These are phyloP conservation scores for Globisporangium rhizosaccharum DNA, from an alignment of 352 stramenopile species.

Conservation along the genomic window DNA sequence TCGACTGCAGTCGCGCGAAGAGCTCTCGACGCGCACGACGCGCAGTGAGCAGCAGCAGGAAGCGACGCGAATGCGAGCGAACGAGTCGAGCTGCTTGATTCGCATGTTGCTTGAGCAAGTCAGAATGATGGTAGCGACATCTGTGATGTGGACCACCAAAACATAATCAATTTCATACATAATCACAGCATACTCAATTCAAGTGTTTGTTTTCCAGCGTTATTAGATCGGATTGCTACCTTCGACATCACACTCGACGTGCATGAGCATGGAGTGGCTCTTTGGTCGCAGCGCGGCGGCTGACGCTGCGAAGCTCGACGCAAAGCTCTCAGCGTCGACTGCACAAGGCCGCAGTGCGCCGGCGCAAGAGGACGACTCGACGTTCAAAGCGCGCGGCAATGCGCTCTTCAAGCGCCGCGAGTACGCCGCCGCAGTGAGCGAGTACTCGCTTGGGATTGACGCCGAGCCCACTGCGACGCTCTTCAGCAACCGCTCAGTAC, in stretches of 20 bases:
- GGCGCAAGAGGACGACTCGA: conserved; percentile 53
- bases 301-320: conserved; percentile 23
- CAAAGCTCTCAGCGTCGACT: conserved; percentile 49
- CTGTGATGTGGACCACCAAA: not conserved
- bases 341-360: conserved; percentile 60
- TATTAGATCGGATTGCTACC: too few relatives aligned
- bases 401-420: conserved; percentile 55
- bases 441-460: conserved; percentile 64
- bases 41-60: too few relatives aligned
- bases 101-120: too few relatives aligned
- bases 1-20: not conserved
- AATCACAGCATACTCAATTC: not conserved
- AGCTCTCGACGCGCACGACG: not conserved
- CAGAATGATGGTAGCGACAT: not conserved
- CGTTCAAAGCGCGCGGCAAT: conserved; percentile 64
- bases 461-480: conserved; percentile 53
- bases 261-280: conserved; percentile 56
- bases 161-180: not conserved
- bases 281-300: conserved; percentile 23
- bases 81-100: not conserved
- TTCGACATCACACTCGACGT: not conserved
- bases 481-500: conserved; percentile 70
- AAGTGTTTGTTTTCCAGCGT: not conserved
- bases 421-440: conserved; percentile 40
- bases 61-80: not conserved